These are phyloP conservation scores for Atkinsonella texensis DNA, from an alignment of 2,329 filamentous ascomycete species.

Conservation along the genomic window DNA sequence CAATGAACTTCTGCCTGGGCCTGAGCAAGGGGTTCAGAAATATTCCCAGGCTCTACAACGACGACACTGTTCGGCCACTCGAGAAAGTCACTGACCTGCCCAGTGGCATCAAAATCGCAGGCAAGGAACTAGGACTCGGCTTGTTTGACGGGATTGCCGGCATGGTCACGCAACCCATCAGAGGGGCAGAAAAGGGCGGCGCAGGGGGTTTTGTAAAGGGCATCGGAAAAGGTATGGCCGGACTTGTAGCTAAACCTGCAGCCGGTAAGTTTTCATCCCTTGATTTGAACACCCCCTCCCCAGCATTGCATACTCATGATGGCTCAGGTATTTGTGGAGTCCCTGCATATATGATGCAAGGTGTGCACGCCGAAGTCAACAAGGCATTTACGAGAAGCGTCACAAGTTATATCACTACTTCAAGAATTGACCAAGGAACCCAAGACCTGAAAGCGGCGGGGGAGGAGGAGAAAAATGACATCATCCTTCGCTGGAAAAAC, in stretches of 20 bases:
- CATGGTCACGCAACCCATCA: conserved; percentile 64
- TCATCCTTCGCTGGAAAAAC: conserved; percentile 54
- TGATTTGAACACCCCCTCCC: neutral
- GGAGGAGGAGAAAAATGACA: conserved; percentile 47
- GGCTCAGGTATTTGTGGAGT: conserved; percentile 44
- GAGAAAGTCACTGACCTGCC: conserved; percentile 69
- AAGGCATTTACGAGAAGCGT: conserved; percentile 59
- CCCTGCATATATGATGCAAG: conserved; percentile 74
- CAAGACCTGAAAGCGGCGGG: conserved; percentile 47
- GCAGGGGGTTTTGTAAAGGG: conserved; percentile 59
- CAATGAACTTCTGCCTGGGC: conserved; percentile 74
- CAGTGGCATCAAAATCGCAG: conserved; percentile 65
- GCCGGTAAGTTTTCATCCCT: conserved; percentile 42
- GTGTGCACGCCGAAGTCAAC: conserved; percentile 65
- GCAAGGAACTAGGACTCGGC: conserved; percentile 66
- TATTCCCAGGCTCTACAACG: conserved; percentile 72
- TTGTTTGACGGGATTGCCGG: conserved; percentile 75
- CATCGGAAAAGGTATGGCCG: conserved; percentile 72
- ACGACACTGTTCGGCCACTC: conserved; percentile 65
- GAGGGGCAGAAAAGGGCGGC: conserved; percentile 39
- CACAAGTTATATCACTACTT: conserved; percentile 68
- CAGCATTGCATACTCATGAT: neutral
- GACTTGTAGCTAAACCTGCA: conserved; percentile 69
- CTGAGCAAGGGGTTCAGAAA: conserved; percentile 83
- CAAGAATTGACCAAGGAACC: conserved; percentile 63